Evolutionary conservation across 2,329 filamentous ascomycete genomes (phyloP).

Genomic region (Colletotrichum aenigma): DNA sequence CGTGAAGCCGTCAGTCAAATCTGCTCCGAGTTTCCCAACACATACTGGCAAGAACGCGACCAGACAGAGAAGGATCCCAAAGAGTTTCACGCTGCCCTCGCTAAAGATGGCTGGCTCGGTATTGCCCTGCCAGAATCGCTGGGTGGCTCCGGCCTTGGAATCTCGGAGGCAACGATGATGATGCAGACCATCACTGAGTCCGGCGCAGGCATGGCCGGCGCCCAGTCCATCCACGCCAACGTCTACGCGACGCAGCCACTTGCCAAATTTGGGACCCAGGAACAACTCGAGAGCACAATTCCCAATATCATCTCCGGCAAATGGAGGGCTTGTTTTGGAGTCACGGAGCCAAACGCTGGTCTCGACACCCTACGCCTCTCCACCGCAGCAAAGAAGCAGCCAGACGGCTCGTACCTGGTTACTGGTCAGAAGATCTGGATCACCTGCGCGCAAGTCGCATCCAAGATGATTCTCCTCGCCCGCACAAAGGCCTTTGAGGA

Average conservation of each 20-base stretch:
- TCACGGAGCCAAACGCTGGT: slow-evolving; percentile 83
- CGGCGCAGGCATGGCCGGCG: slow-evolving; percentile 78
- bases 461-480: slow-evolving; percentile 83
- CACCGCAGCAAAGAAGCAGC: slow-evolving; percentile 62
- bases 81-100: slow-evolving; percentile 77
- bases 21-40: slow-evolving; percentile 73
- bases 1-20: slow-evolving; percentile 72
- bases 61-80: slow-evolving; percentile 72
- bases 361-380: slow-evolving; percentile 76
- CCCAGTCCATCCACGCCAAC: slow-evolving; percentile 67
- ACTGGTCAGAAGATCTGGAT: slow-evolving; percentile 91
- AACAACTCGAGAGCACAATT: slow-evolving; percentile 68
- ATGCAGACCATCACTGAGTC: slow-evolving; percentile 81
- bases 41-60: slow-evolving; percentile 79
- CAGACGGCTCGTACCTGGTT: slow-evolving; percentile 66
- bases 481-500: slow-evolving; percentile 74
- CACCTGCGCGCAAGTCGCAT: slow-evolving; percentile 80
- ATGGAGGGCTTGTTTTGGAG: slow-evolving; percentile 79
- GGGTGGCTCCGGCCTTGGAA: slow-evolving; percentile 76
- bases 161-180: slow-evolving; percentile 87
- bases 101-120: slow-evolving; percentile 79
- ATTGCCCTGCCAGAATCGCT: slow-evolving; percentile 78
- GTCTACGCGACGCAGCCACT: slow-evolving; percentile 80
- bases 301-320: slow-evolving; percentile 74
- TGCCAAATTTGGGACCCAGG: slow-evolving; percentile 71